These are phyloP conservation scores for Chlamydomonas urium DNA, from an alignment of 139 green algal genomes.

Conservation along the genomic window DNA sequence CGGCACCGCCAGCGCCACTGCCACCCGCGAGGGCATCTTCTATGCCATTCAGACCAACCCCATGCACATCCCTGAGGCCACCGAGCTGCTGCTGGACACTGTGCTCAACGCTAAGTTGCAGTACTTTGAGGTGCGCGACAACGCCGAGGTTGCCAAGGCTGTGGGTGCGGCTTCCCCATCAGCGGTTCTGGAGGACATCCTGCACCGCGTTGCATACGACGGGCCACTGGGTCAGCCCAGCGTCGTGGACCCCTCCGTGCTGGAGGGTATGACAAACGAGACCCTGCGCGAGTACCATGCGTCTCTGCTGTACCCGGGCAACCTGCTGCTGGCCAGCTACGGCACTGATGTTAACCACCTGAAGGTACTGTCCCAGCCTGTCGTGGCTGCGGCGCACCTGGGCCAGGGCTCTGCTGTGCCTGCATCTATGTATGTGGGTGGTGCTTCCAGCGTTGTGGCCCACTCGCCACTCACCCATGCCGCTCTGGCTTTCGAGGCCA, in stretches of 20 bases:
- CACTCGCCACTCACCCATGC: constrained; percentile 31
- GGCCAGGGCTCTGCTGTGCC: neutral
- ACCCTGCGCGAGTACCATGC: constrained; percentile 36
- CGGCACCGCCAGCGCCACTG: constrained; percentile 26
- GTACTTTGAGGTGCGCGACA: constrained; percentile 49
- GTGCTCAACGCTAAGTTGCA: constrained; percentile 48
- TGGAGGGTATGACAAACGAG: constrained; percentile 23
- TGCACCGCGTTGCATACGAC: constrained; percentile 49
- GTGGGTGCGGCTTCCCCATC: constrained; percentile 19
- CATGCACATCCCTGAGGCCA: constrained; percentile 43
- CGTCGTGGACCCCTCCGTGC: constrained; percentile 14
- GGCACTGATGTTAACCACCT: constrained; percentile 37
- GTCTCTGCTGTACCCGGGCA: constrained; percentile 17
- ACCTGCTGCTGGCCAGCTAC: constrained; percentile 30
- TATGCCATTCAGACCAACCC: constrained; percentile 32
- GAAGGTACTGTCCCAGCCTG: constrained; percentile 19
- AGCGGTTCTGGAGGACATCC: constrained; percentile 31
- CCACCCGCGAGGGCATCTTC: constrained; percentile 41
- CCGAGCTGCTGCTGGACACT: constrained; percentile 48
- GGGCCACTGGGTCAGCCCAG: constrained; percentile 25
- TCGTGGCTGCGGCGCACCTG: constrained; percentile 10
- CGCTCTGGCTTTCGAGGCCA: constrained; percentile 48
- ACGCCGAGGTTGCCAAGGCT: constrained; percentile 26
- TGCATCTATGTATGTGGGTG: constrained; percentile 42
- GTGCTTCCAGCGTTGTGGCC: constrained; percentile 36